A percentile compares a stretch with the other conserved stretches of the same genome.
Evolutionary conservation across 2,329 filamentous ascomycete genomes (phyloP).

Genomic region (Diaporthe vexans): DNA sequence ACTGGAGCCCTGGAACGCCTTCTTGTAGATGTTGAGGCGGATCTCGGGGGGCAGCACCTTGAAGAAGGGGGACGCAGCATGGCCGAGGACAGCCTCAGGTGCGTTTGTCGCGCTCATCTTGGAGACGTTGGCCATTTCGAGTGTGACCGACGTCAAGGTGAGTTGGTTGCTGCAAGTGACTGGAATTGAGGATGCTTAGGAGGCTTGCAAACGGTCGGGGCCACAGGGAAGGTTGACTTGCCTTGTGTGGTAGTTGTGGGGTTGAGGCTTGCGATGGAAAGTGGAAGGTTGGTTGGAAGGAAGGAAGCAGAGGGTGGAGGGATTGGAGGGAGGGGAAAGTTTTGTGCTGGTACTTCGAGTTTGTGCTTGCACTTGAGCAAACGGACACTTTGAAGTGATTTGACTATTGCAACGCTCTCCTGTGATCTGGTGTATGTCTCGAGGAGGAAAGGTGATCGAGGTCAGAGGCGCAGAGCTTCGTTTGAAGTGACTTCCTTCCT

Average conservation of each 20-base stretch:
- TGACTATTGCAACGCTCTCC: not conserved
- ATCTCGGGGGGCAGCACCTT: not conserved
- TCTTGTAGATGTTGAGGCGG: not conserved
- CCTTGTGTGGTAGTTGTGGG: not conserved
- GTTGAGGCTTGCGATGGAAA: not conserved
- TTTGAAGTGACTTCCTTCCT: too few species aligned
- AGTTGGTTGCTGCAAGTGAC: not conserved
- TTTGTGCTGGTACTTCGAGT: too few species aligned
- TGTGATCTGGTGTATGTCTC: too few species aligned
- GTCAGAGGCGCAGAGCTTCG: too few species aligned
- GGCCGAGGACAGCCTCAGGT: not conserved
- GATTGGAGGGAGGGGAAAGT: too few species aligned
- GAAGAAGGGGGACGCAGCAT: not conserved
- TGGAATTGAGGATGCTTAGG: not conserved
- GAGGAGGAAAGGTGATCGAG: too few species aligned
- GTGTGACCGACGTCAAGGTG: not conserved
- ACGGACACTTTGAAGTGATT: not conserved
- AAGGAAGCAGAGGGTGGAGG: too few species aligned
- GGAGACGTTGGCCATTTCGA: not conserved
- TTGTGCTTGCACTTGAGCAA: too few species aligned
- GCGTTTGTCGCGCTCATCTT: too few species aligned
- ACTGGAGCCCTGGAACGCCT: not conserved
- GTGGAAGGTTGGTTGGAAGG: not conserved
- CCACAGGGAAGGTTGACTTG: too few species aligned
- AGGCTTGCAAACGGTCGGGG: too few species aligned